Percentiles rank a stretch among this genome's conserved stretches.
Evolutionary conservation across 139 green algal species (phyloP).

Genomic region (Chlamydomonas applanata): DNA sequence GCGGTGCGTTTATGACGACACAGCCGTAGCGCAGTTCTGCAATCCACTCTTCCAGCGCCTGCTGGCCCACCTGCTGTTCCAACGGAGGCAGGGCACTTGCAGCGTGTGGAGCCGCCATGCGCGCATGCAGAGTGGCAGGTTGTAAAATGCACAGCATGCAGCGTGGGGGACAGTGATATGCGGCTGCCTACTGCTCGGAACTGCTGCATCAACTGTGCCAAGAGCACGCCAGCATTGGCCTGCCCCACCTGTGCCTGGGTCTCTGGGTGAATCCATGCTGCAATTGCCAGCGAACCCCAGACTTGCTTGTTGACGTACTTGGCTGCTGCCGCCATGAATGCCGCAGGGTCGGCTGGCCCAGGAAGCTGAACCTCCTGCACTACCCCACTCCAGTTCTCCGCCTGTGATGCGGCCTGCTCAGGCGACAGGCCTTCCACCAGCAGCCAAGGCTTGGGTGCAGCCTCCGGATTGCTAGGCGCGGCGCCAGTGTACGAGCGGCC

Average conservation of each 20-base stretch:
- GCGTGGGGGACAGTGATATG: too few relatives aligned
- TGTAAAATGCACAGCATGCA: too few relatives aligned
- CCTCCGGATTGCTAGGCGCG: neutral
- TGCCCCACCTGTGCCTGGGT: constrained; percentile 38
- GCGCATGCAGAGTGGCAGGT: too few relatives aligned
- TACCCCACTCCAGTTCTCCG: constrained; percentile 79
- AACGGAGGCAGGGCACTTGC: neutral
- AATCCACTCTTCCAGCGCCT: constrained; percentile 55
- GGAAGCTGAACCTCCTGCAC: constrained; percentile 75
- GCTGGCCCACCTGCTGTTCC: too few relatives aligned
- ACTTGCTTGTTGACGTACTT: constrained; percentile 67
- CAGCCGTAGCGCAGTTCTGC: constrained; percentile 67
- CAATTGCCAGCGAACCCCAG: constrained; percentile 2
- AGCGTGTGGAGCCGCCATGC: too few relatives aligned
- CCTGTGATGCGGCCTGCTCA: constrained; percentile 45
- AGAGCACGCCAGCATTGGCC: too few relatives aligned
- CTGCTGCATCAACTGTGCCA: too few relatives aligned
- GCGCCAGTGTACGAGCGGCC: too few relatives aligned
- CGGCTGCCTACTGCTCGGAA: too few relatives aligned
- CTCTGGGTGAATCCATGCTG: constrained; percentile 46
- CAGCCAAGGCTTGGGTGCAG: constrained; percentile 21
- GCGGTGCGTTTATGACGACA: constrained; percentile 67
- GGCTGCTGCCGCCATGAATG: constrained; percentile 57
- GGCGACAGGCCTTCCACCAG: constrained; percentile 38
- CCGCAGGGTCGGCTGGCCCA: constrained; percentile 28